These are phyloP conservation scores for Saccharomyces hybrid DNA, from an alignment of 1,139 yeast genomes.

Conservation along the genomic window DNA sequence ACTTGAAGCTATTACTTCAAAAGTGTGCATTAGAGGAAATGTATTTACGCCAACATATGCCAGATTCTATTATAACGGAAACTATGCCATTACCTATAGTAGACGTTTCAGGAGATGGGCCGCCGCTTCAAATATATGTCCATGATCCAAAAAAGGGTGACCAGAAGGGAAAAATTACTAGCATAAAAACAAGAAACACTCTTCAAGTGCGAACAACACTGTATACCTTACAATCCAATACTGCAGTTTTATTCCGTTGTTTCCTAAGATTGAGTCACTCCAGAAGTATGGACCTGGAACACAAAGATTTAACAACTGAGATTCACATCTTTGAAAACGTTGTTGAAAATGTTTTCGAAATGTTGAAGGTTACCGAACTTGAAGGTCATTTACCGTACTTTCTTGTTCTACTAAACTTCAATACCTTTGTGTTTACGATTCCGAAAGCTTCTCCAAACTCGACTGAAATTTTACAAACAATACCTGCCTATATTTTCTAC, in stretches of 20 bases:
- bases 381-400: slow-evolving; percentile 27
- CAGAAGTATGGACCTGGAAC: slow-evolving; percentile 18
- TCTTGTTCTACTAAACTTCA: slow-evolving; percentile 24
- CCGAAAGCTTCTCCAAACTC: slow-evolving; percentile 26
- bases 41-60: slow-evolving; percentile 41
- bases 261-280: slow-evolving; percentile 27
- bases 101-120: slow-evolving; percentile 20
- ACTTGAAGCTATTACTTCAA: slow-evolving; percentile 41
- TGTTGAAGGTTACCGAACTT: slow-evolving; percentile 18
- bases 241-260: slow-evolving; percentile 33
- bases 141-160: slow-evolving; percentile 27
- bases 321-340: slow-evolving; percentile 26
- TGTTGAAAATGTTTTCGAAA: slow-evolving; percentile 17
- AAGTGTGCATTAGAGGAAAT: slow-evolving; percentile 54
- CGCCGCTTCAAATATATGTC: slow-evolving; percentile 33
- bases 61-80: slow-evolving; percentile 41
- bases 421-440: slow-evolving; percentile 28
- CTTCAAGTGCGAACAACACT: slow-evolving; percentile 47
- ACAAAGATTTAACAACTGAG: slow-evolving; percentile 18
- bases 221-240: slow-evolving; percentile 45
- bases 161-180: slow-evolving; percentile 38
- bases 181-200: slow-evolving; percentile 55
- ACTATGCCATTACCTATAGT: slow-evolving; percentile 34
- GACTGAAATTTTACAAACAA: slow-evolving; percentile 34
- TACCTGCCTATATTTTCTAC: slow-evolving; percentile 42